phyloP scores from a whole-genome alignment of 2,329 filamentous ascomycete genomes.

The Fonsecaea multimorphosa region DNA sequence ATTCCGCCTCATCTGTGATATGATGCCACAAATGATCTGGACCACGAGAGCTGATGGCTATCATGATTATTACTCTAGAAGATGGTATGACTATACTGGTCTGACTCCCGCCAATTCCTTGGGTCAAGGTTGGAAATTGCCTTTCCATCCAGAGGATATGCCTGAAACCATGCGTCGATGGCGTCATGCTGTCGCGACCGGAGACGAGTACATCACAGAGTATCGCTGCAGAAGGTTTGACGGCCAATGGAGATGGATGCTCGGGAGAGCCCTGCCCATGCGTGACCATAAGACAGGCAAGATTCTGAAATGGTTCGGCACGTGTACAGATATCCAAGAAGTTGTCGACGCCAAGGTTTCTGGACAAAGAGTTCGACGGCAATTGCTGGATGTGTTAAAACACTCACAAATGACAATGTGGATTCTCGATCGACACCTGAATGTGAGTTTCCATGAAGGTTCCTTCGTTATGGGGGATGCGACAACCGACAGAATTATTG shows the following conservation, averaged over 20 bases:
- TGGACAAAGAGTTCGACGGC: slow-evolving; percentile 70
- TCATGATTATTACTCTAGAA: slow-evolving; percentile 75
- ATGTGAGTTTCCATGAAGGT: slow-evolving; percentile 73
- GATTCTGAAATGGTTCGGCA: slow-evolving; percentile 81
- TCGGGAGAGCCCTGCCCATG: slow-evolving; percentile 73
- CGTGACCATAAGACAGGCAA: slow-evolving; percentile 68
- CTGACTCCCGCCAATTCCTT: slow-evolving; percentile 66
- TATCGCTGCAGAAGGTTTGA: slow-evolving; percentile 71
- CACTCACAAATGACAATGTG: slow-evolving; percentile 79
- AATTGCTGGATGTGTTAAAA: slow-evolving; percentile 74
- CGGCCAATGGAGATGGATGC: slow-evolving; percentile 79
- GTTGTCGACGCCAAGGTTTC: slow-evolving; percentile 70
- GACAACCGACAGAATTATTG: slow-evolving; percentile 30
- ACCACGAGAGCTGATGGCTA: slow-evolving; percentile 70
- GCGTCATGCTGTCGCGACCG: slow-evolving; percentile 68
- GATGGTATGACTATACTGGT: slow-evolving; percentile 83
- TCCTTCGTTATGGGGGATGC: slow-evolving; percentile 38
- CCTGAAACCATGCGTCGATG: slow-evolving; percentile 62
- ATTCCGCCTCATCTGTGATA: slow-evolving; percentile 77
- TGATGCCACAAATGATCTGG: slow-evolving; percentile 75
- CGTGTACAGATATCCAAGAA: slow-evolving; percentile 80
- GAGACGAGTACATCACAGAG: slow-evolving; percentile 71
- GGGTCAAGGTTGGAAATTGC: slow-evolving; percentile 66
- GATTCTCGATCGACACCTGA: slow-evolving; percentile 67
- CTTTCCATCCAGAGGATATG: slow-evolving; percentile 75